Conservation (phyloP, 1,139 yeast genomes). For the Blastobotrys illinoisensis region DNA sequence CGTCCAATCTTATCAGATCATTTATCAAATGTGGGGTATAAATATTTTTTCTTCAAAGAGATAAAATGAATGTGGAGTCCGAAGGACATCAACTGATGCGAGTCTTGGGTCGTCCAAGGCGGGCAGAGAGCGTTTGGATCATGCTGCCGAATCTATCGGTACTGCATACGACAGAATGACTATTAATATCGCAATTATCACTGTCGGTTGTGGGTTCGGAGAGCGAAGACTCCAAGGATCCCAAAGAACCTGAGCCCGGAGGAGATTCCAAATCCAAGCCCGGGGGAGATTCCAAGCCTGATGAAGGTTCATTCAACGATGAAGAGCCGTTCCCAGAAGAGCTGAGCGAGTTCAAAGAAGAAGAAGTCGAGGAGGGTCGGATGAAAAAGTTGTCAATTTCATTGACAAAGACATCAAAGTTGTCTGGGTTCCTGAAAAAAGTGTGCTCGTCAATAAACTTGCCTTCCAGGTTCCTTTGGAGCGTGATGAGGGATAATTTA, state of each 20-base stretch:
- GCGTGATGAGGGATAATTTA: background rate
- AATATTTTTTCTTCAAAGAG: no score
- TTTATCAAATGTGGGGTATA: background rate
- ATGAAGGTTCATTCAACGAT: no score
- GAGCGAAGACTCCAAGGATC: no score
- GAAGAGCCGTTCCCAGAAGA: no score
- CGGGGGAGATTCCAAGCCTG: background rate
- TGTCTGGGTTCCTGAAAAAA: constrained; percentile 27
- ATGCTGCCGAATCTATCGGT: no score
- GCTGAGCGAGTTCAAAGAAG: no score
- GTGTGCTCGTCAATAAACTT: background rate
- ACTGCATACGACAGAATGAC: no score
- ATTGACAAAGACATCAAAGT: constrained; percentile 78
- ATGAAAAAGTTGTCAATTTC: constrained; percentile 66
- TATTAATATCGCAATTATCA: no score
- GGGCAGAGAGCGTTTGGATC: background rate
- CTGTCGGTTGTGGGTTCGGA: background rate
- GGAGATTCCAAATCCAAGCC: no score
- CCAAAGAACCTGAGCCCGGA: no score
- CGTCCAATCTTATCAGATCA: background rate
- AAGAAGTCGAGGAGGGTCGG: background rate
- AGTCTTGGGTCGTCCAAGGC: background rate
- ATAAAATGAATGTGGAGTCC: background rate
- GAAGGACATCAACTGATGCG: background rate
- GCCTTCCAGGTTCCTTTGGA: background rate